Base-by-base conservation (phyloP, 192 early-diverging fungal species). In the Rhizophagus sp. region DNA sequence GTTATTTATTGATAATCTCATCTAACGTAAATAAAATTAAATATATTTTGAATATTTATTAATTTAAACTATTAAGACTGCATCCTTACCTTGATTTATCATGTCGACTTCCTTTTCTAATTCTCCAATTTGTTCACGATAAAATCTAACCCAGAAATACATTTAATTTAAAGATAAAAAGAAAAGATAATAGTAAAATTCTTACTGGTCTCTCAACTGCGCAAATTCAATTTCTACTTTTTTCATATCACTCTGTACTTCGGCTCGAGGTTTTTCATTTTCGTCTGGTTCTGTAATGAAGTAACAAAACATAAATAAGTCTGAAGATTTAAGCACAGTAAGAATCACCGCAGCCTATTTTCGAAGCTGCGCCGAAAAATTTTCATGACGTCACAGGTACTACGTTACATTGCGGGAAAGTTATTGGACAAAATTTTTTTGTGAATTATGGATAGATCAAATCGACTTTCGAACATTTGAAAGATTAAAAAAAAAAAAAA, bases 201-300 rank as follows among this genome's bases (percentile, higher is more conserved):
- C 68, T 41, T 41, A 70, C 68, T 70, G 68, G 19, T 70, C 68
- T n/a, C 68, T 70, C 36, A 70, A 24, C 10, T 70, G 36, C 44
- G 22, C 36, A 70, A 70, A 70, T 8, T 70, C 68, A 19, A 17
- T 22, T 70, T 70, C 68, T 10, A 70, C 39, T 39, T 12, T n/a
- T 70, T 41, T 70, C 33, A 70, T n/a, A n/a, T 41, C 68, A 24
- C 44, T 39, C 39, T 67, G 65, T 1, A 67, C 65, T 67, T 67
- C 65, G 15, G 33, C 65, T 27, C 34, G 33, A 44, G 33, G 68
- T 19, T 70, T 70, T 11, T 70, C 36, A 70, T 44, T 44, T 70
- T 70, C 68, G 22, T 36, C 34, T 34, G 30, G 68, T 10, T 70
- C 68, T 70, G 24, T 66, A 66, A 66, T 66, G 27, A 66, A 30